Conservation (phyloP, 2,329 filamentous ascomycete genomes). For the Alternaria triticimaculans region DNA sequence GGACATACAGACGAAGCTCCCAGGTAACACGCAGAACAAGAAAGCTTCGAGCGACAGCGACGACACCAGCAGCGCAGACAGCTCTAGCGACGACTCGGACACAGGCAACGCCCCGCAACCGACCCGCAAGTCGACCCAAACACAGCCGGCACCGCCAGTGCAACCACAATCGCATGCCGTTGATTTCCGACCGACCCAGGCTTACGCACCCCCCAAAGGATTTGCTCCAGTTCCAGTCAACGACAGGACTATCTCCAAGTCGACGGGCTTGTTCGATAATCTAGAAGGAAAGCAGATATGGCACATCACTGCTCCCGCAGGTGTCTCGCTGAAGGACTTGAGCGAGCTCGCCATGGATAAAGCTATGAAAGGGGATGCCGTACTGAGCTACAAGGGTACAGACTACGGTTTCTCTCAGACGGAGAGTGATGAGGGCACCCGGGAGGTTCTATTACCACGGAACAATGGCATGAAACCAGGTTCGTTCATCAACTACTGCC, state of each 20-base stretch:
- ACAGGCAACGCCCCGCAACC: slow-evolving; percentile 33
- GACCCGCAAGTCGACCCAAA: slow-evolving; percentile 20
- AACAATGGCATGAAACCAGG: slow-evolving; percentile 62
- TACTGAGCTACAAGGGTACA: slow-evolving; percentile 69
- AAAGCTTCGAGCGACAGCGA: slow-evolving; percentile 19
- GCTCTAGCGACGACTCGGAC: slow-evolving; percentile 50
- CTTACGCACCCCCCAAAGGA: slow-evolving; percentile 51
- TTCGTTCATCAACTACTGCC: slow-evolving; percentile 47
- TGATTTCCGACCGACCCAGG: slow-evolving; percentile 44
- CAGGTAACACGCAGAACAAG: slow-evolving; percentile 20
- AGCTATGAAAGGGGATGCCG: slow-evolving; percentile 58
- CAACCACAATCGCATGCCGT: slow-evolving; percentile 36
- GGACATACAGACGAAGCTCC: slow-evolving; percentile 24
- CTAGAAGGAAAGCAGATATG: slow-evolving; percentile 76
- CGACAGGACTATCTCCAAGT: slow-evolving; percentile 43
- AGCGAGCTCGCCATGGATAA: slow-evolving; percentile 69
- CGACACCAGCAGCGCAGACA: slow-evolving; percentile 31
- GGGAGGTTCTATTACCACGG: slow-evolving; percentile 68
- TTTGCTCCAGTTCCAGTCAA: slow-evolving; percentile 59
- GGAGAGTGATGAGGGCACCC: slow-evolving; percentile 59
- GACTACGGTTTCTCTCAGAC: slow-evolving; percentile 66
- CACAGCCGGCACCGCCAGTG: slow-evolving; percentile 7
- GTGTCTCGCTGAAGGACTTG: slow-evolving; percentile 71
- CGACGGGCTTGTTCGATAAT: slow-evolving; percentile 62
- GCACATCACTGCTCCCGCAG: slow-evolving; percentile 78